Evolutionary conservation across 2,329 filamentous ascomycete species (phyloP), one percentile per base, ranked within the genome.

Genomic region (Claviceps citrina): DNA sequence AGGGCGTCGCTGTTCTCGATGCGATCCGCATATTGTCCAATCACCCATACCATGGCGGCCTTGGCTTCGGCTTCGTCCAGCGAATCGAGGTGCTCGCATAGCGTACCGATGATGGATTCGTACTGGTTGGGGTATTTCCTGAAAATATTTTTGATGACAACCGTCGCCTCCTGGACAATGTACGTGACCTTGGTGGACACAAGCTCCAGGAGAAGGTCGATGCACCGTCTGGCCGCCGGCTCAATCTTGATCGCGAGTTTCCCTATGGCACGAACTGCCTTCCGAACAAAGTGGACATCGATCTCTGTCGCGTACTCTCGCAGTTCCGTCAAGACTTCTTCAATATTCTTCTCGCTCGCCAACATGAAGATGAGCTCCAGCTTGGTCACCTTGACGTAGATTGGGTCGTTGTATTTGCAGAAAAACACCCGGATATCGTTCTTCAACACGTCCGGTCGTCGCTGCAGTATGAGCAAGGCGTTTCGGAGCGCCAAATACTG

Each of bases 381-480:
- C 63, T 98, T 98, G 13, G 91, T 98, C 38, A 98, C 91, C 62
- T 98, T 98, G 64, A 98, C 91, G 58, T 96, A 98, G 47, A 98
- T 98, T 0, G 91, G 91, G 55, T 98, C 91, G 59, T 98, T 98
- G 64, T 98, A 98, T 69, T 98, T 98, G 76, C 91, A 98, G 64
- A 98, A 98, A 65, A 98, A 98, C 25, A 98, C 91, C 35, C 91
- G 78, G 46, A 98, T 96, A 59, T 98, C 91, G 60, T 95, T 96
- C 47, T 86, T 77, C 40, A 98, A 63, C 7, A 98, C 89, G 54
- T 96, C 91, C 0, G 91, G 91, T 41, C 89, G 73, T 51, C 89
- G 73, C 59, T 98, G 91, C 39, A 98, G 67, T 49, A 98, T 98
- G 12, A 98, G 69, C 2, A 98, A 71, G 0, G 91, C 91, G 56